These are phyloP conservation scores for Thielaviopsis ethacetica DNA, from an alignment of 2,329 filamentous ascomycete genomes.

Conservation along the genomic window DNA sequence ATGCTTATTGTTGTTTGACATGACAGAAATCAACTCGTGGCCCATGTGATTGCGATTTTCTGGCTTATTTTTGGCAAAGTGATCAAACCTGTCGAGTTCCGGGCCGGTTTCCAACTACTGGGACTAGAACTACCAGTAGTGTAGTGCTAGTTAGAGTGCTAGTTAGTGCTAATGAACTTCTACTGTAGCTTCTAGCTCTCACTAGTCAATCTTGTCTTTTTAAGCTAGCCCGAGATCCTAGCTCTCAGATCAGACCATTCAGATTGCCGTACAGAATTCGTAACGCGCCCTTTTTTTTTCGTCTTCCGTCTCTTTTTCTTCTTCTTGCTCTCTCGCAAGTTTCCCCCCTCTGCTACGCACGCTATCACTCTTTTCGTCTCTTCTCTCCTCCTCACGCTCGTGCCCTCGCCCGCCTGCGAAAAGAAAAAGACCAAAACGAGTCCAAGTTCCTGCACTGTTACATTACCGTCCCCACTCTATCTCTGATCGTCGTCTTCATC, in stretches of 20 bases:
- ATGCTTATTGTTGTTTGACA: not conserved
- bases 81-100: not conserved
- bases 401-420: not conserved
- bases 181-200: not conserved
- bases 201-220: not conserved
- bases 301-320: not conserved
- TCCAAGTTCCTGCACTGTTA: not conserved
- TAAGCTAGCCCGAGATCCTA: not conserved
- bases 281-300: not conserved
- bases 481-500: not conserved
- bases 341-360: not conserved
- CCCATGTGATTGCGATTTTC: not conserved
- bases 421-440: not conserved
- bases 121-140: not conserved
- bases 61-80: not conserved
- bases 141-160: not conserved
- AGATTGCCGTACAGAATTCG: not conserved
- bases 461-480: not conserved
- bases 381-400: not conserved
- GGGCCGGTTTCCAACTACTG: not conserved
- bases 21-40: not conserved
- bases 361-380: not conserved
- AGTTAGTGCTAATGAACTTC: not conserved
- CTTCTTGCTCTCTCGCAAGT: not conserved
- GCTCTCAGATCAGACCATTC: not conserved